Conservation (phyloP, 345 rosid species). For the Camelina neglecta region DNA sequence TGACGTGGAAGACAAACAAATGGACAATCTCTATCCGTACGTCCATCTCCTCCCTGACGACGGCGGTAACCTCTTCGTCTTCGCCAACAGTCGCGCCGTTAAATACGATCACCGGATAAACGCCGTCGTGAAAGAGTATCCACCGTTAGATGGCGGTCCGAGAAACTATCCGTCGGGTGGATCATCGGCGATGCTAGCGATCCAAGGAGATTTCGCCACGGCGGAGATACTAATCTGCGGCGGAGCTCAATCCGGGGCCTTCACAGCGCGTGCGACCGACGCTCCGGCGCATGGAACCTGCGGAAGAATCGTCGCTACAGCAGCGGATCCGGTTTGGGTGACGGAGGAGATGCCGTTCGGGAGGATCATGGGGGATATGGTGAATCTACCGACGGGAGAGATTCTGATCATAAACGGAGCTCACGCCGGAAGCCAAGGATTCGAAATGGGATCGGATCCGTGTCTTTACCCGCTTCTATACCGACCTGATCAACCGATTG, state of each 20-base stretch:
- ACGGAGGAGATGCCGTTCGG: conserved; percentile 90
- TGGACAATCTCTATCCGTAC: conserved; percentile 92
- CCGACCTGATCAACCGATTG: conserved; percentile 64
- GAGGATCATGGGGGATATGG: conserved; percentile 95
- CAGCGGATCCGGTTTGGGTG: conserved; percentile 58
- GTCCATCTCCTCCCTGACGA: conserved; percentile 84
- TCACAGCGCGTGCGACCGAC: conserved; percentile 54
- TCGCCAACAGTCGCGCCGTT: conserved; percentile 79
- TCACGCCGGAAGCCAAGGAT: conserved; percentile 75
- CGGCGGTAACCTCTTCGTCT: conserved; percentile 70
- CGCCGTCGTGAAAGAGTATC: conserved; percentile 58
- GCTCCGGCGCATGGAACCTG: conserved; percentile 66
- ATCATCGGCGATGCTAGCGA: conserved; percentile 76
- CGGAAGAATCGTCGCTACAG: conserved; percentile 64
- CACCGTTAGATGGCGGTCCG: conserved; percentile 78
- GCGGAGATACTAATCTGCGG: conserved; percentile 82
- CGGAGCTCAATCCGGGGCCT: conserved; percentile 81
- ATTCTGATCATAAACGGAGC: conserved; percentile 84
- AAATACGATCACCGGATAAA: conserved; percentile 61
- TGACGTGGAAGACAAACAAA: conserved; percentile 72
- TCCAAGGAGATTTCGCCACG: conserved; percentile 53
- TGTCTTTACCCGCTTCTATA: conserved; percentile 65
- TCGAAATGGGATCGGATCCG: conserved; percentile 69
- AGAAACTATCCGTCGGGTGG: conserved; percentile 90
- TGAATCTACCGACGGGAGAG: conserved; percentile 81